Base-by-base conservation (phyloP, 768 basidiomycete genomes). In the Boletus edulis region DNA sequence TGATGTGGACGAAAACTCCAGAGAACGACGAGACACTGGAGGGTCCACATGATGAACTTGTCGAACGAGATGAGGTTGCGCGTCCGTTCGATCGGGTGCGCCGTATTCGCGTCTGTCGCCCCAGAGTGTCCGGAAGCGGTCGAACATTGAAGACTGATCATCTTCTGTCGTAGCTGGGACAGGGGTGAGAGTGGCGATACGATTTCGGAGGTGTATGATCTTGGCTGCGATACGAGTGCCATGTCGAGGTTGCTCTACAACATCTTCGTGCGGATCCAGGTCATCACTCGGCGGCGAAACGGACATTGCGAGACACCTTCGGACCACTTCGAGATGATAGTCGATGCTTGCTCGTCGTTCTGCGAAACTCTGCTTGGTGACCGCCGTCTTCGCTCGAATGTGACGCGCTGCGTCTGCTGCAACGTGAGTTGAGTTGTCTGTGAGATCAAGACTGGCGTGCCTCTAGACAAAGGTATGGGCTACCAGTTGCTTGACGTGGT, bases 121-220 rank as follows among this genome's bases (percentile, higher is more conserved):
- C 66, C 66, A 67, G 7, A 65, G 46, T 4, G 53, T 54, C 47
- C 61, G 61, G 38, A 67, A 55, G 38, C 63, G 58, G 51, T 62
- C 49, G 39, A 64, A 49, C 24, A 64, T 18, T 18, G 64, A 60
- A 35, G 13, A 46, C 8, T 52, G 56, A 11, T 59, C 51, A 20
- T 12, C 20, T 45, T 67, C 62, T 3, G 56, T 56, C 22, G 62
- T 64, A 3, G 65, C 62, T 10, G 65, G 65, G 39, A 66, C 42
- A 27, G 62, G 65, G 7, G 59, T 20, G 48, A 67, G 65, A 35
- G 59, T 32, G 12, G 65, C 54, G 53, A 54, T 53, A 37, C 56
- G n/a, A 44, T 57, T 59, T 45, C 46, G 62, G 38, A 67, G 57
- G 48, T 67, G 65, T 32, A 41, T 4, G 46, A 65, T 60, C 54